phyloP scores from a whole-genome alignment of 306 rosid species.

The Corylus heterophylla region DNA sequence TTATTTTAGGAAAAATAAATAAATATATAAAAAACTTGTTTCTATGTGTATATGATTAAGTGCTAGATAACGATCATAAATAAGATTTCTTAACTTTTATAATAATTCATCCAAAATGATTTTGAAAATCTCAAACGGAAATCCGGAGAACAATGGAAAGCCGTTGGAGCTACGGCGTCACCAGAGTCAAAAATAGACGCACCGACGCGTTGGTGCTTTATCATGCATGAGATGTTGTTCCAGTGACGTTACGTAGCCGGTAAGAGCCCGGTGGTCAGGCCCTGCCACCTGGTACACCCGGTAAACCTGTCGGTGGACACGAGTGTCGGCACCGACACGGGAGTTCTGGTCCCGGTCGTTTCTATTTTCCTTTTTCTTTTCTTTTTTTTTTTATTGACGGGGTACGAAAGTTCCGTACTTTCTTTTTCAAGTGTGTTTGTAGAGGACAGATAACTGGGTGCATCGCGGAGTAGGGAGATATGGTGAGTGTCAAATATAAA shows the following conservation, averaged over 20 bases:
- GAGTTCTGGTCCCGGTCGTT: conserved; percentile 43
- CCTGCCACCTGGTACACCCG: conserved; percentile 24
- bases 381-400: not conserved
- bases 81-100: no score
- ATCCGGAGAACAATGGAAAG: not conserved
- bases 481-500: not conserved
- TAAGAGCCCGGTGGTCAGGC: not conserved
- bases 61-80: no score
- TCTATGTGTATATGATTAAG: no score
- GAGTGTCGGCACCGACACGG: conserved; percentile 81
- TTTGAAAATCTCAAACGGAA: no score
- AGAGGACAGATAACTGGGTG: not conserved
- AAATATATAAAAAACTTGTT: no score
- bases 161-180: conserved; percentile 5
- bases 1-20: no score
- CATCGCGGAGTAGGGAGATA: conserved; percentile 14
- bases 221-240: conserved; percentile 12
- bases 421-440: not conserved
- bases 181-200: conserved; percentile 25
- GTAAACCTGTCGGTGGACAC: conserved; percentile 21
- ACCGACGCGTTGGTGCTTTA: conserved; percentile 20
- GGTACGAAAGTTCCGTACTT: conserved; percentile 8
- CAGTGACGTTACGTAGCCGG: conserved; percentile 20
- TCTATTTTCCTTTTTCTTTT: not conserved
- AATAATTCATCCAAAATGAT: no score